These are phyloP conservation scores for Trichoderma brevicompactum DNA, from an alignment of 2,329 filamentous ascomycete species.

Conservation along the genomic window DNA sequence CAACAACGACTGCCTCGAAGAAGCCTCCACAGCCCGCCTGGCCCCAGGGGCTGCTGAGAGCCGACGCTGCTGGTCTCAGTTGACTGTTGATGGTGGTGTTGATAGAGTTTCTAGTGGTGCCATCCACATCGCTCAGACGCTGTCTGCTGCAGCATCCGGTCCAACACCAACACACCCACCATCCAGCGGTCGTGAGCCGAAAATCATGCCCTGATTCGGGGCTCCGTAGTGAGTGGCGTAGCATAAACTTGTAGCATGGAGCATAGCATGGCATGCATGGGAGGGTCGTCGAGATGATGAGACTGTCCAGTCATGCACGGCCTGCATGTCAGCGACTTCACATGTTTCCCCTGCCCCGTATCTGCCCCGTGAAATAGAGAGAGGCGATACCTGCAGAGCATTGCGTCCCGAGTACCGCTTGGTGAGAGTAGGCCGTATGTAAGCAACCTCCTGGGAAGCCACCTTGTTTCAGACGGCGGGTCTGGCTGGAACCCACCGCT, in stretches of 20 bases:
- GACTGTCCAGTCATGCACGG: slow-evolving; percentile 11
- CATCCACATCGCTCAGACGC: neutral
- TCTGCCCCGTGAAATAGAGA: neutral
- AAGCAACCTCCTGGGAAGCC: slow-evolving; percentile 24
- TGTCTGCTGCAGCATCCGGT: no score
- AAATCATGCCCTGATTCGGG: slow-evolving; percentile 18
- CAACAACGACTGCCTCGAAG: slow-evolving; percentile 17
- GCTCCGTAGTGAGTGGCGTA: slow-evolving; percentile 14
- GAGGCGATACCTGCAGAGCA: slow-evolving; percentile 3
- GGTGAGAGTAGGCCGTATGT: neutral
- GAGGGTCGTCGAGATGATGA: slow-evolving; percentile 21
- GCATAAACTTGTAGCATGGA: neutral
- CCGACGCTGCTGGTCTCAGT: neutral
- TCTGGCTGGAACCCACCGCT: slow-evolving; percentile 15
- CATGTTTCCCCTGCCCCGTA: slow-evolving; percentile 8
- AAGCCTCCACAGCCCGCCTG: neutral
- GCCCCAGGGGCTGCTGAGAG: neutral
- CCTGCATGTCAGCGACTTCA: slow-evolving; percentile 26
- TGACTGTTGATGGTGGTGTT: neutral
- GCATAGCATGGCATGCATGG: slow-evolving; percentile 11
- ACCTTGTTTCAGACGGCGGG: slow-evolving; percentile 23
- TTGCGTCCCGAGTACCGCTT: neutral
- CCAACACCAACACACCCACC: neutral
- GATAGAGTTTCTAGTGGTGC: neutral
- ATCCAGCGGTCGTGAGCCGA: slow-evolving; percentile 1